Evolutionary conservation across 257 asterid species (phyloP), one percentile per base, ranked within the genome.

Genomic region (Paraleonurus japonicus): DNA sequence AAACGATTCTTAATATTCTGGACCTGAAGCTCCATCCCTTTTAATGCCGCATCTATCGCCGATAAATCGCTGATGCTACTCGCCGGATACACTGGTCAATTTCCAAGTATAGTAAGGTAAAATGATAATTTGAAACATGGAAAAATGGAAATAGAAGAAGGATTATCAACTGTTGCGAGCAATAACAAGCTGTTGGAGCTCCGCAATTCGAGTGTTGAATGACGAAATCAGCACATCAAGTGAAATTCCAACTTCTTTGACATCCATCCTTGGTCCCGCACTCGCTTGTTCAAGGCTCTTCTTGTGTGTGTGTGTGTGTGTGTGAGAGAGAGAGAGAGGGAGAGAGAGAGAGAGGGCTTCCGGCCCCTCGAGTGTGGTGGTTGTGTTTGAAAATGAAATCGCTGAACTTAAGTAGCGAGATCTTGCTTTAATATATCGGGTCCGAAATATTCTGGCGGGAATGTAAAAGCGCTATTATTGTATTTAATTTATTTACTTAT

Each of bases 11-110:
- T 89, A 67, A 94, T 89, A 61, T 86, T 83, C 68, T 78, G 90
- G 67, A 94, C 96, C 85, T 94, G 99, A 71, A 94, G 89, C 87
- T 94, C 97, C 97, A 94, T 87, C 1, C 80, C 92, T 39, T 76
- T 83, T 47, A 94, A 59, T 17, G 96, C 85, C 17, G 88, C 78
- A 58, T 94, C 98, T 3, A 94, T 82, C 17, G 87, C 96, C 11
- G 92, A 82, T 62, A 94, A 83, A 74, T 94, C 98, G 51, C 85
- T 71, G 73, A 86, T 57, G 82, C 95, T 86, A 70, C 95, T 82
- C 4, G 92, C 84, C 0, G 98, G 95, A 39, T 89, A 91, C 97
- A 94, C 98, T 94, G 83, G 37, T 33, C 67, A 81, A 64, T 69
- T 68, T 54, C 67, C 67, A 41, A 41, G 15, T 30, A 23, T 28